Conservation (phyloP, 345 rosid genomes). For the Corymbia maculata region DNA sequence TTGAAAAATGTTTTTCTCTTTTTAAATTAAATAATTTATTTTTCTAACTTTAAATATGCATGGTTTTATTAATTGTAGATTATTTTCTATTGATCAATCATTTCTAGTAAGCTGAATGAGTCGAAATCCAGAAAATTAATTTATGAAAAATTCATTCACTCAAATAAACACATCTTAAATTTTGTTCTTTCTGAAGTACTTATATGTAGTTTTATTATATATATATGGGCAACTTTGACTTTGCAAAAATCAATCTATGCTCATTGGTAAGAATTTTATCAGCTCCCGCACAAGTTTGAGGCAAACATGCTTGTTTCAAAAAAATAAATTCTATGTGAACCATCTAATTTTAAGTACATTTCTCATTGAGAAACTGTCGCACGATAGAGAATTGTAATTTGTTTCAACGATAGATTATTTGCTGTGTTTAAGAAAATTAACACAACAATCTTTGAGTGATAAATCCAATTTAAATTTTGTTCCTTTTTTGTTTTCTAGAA, state of each 20-base stretch:
- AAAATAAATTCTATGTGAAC: neutral
- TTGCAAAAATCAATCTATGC: neutral
- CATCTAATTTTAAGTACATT: neutral
- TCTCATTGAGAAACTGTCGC: neutral
- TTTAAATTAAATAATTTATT: neutral
- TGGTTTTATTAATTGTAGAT: neutral
- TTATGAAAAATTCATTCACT: accelerated
- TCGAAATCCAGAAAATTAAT: neutral
- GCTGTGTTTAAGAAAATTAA: neutral
- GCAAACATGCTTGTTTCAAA: neutral
- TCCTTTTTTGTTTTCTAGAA: neutral
- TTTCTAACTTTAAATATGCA: neutral
- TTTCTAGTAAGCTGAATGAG: accelerated
- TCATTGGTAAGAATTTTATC: neutral
- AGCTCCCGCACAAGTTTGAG: neutral
- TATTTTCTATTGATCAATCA: accelerated
- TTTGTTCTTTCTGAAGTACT: neutral
- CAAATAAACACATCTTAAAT: neutral
- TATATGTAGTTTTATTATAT: neutral
- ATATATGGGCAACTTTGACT: neutral
- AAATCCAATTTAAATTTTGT: neutral
- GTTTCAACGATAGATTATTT: neutral
- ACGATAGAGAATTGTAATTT: neutral
- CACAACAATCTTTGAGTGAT: accelerated
- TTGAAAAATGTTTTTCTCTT: neutral